Conservation (phyloP, 192 early-diverging fungal species). For the Coemansia sp. region DNA sequence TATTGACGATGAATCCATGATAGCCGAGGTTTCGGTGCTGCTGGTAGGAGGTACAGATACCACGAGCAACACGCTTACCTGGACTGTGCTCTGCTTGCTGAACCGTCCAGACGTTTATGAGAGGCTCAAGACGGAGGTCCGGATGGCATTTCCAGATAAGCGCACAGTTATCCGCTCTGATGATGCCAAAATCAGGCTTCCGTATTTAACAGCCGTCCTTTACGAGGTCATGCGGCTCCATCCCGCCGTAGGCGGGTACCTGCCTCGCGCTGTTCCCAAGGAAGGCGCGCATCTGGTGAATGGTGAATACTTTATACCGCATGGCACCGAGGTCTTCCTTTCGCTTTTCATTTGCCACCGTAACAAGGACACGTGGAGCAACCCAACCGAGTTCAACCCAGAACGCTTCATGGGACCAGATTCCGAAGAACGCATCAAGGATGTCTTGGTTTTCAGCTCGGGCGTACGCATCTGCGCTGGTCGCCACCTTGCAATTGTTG, state of each 20-base stretch:
- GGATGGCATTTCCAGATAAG: conserved; percentile 15
- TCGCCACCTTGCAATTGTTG: conserved; percentile 39
- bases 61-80: conserved; percentile 45
- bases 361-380: conserved; percentile 15
- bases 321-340: conserved; percentile 13
- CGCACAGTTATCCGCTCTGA: conserved; percentile 20
- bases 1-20: conserved; percentile 12
- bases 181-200: conserved; percentile 17
- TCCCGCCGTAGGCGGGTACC: conserved; percentile 21
- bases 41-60: conserved; percentile 53
- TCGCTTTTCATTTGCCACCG: conserved; percentile 36
- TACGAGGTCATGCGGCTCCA: conserved; percentile 46
- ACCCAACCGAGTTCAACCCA: conserved; percentile 31
- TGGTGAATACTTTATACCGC: conserved; percentile 22
- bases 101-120: conserved; percentile 22
- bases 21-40: background rate
- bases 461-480: conserved; percentile 49
- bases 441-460: conserved; percentile 33
- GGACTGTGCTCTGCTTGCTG: conserved; percentile 37
- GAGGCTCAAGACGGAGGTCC: conserved; percentile 29
- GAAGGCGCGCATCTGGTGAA: background rate
- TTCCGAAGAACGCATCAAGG: conserved; percentile 4
- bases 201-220: conserved; percentile 43
- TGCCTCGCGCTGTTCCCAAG: conserved; percentile 28
- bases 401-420: conserved; percentile 41